phyloP scores from a whole-genome alignment of 2,329 filamentous ascomycete genomes.

The Capronia epimyces region DNA sequence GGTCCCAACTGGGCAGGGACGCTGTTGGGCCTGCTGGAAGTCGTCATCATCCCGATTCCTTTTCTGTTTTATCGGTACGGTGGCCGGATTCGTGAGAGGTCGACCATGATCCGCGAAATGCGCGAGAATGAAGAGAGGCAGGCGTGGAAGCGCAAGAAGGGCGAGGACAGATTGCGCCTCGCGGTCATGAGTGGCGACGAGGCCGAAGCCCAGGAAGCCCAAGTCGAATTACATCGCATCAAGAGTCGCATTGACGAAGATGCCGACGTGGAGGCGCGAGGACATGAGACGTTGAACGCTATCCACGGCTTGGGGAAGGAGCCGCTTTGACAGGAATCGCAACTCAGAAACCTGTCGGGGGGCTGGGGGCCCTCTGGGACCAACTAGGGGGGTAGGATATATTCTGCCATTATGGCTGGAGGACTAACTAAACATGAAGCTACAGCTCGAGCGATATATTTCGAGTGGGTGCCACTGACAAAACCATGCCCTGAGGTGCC shows the following conservation, averaged over 20 bases:
- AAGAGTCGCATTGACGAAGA: conserved; percentile 18
- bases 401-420: no score
- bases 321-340: no score
- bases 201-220: conserved; percentile 29
- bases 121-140: conserved; percentile 49
- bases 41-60: conserved; percentile 70
- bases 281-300: conserved; percentile 5
- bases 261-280: conserved; percentile 10
- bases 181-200: conserved; percentile 19
- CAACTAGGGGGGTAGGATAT: no score
- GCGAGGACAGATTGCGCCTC: conserved; percentile 30
- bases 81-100: conserved; percentile 52
- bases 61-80: conserved; percentile 67
- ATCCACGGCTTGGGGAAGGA: no score
- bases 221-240: conserved; percentile 13
- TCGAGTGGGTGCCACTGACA: no score
- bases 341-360: no score
- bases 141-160: conserved; percentile 36
- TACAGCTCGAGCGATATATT: no score
- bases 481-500: no score
- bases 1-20: conserved; percentile 76
- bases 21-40: conserved; percentile 66
- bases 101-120: conserved; percentile 53
- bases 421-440: no score
- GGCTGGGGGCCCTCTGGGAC: no score